Evolutionary conservation across 345 rosid species (phyloP), one percentile per base, ranked within the genome.

Genomic region (Rubroshorea leprosula): DNA sequence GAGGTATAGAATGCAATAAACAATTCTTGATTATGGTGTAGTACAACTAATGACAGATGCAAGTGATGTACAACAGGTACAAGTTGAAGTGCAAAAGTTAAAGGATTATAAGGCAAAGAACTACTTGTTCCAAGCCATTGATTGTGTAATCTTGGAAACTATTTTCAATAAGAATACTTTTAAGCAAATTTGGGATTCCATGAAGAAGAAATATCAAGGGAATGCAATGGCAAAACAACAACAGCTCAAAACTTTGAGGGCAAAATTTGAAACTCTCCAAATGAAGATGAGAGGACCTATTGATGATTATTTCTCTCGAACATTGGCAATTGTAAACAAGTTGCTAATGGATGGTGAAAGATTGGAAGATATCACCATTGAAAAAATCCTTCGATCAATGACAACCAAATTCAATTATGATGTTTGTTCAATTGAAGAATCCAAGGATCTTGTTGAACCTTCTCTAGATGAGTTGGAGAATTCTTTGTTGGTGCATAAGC

Each of bases 391-490:
- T 21, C 26, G 50, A 20, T 57, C 50, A 12, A 0, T 57, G 25
- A 39, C 49, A 13, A 25, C 61, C 20, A 57, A 57, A n/a, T 57
- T 57, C 16, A 24, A 39, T 43, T 57, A 1, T 57, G 61, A 39
- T 41, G 50, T 57, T 1, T 41, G 21, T 5, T 20, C 61, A 0
- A 57, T 57, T 16, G 61, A 57, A 22, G 61, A 57, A 23, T 38
- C 50, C 10, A 16, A 45, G 1, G 49, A 57, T 13, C 6, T 56
- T 35, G 18, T 56, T 35, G 18, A 5, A 11, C 47, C 35, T 1
- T 35, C 48, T 4, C 16, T 56, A 21, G 60, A 39, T 45, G 61
- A 57, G 10, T 6, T 57, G 2, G 49, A 57, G 14, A 57, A n/a
- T 16, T 57, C 61, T 12, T 22, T 57, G 16, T 15, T 5, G 27